Evolutionary conservation across 2,329 filamentous ascomycete genomes (phyloP).

Genomic region (Helotiales sp.): DNA sequence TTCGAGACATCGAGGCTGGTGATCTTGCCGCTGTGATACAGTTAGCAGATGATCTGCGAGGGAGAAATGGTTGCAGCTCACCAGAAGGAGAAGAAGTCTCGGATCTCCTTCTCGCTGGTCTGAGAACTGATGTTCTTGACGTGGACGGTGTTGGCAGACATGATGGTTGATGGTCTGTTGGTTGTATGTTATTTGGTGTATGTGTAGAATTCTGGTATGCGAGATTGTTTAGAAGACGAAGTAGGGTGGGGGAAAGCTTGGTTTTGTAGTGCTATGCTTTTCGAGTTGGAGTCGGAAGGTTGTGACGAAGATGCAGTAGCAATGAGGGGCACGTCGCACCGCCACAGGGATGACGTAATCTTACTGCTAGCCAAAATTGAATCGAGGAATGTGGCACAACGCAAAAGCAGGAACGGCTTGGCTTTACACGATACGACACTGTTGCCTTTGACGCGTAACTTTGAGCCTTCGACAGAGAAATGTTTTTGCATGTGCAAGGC

Average conservation of each 20-base stretch:
- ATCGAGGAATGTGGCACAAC: not conserved
- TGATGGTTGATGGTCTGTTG: conserved; percentile 19
- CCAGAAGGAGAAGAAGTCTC: conserved; percentile 97
- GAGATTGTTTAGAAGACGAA: not conserved
- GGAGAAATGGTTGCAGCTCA: conserved; percentile 44
- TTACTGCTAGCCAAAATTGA: not conserved
- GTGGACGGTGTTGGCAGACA: conserved; percentile 62
- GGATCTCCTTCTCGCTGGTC: conserved; percentile 87
- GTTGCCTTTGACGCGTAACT: too few species aligned
- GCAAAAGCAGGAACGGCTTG: not conserved
- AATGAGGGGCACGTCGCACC: not conserved
- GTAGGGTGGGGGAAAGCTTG: not conserved
- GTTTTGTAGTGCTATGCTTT: not conserved
- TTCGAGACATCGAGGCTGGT: conserved; percentile 73
- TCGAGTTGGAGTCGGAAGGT: too few species aligned
- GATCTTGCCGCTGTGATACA: conserved; percentile 79
- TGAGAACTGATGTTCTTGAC: conserved; percentile 84
- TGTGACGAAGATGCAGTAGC: too few species aligned
- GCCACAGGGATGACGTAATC: not conserved
- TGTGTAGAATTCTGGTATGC: not conserved
- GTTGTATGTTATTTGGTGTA: not conserved
- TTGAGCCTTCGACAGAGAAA: too few species aligned
- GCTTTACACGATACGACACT: too few species aligned
- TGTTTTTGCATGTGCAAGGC: not conserved
- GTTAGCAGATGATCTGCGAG: conserved; percentile 21